Percentiles rank a stretch among this genome's conserved stretches.
These are phyloP conservation scores for Aspergillus asperescens DNA, from an alignment of 495 filamentous ascomycete species.

Conservation along the genomic window DNA sequence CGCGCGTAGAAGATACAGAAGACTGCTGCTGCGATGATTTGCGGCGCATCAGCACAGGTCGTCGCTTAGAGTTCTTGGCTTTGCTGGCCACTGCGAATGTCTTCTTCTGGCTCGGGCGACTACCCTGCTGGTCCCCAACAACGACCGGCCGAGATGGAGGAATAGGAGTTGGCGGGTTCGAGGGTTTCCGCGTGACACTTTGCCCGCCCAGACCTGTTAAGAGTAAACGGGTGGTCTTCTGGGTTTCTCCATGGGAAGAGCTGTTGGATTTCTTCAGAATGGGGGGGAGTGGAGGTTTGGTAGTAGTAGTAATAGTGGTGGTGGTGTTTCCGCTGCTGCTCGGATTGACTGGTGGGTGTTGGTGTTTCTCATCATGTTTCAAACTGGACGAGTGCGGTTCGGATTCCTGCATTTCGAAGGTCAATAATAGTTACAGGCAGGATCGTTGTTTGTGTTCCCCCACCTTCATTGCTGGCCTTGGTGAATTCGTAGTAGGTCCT, in stretches of 20 bases:
- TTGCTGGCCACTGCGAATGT: slow-evolving; percentile 29
- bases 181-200: slow-evolving; percentile 32
- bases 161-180: slow-evolving; percentile 25
- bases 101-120: slow-evolving; percentile 27
- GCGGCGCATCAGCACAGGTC: slow-evolving; percentile 38
- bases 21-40: slow-evolving; percentile 36
- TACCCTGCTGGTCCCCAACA: slow-evolving; percentile 1
- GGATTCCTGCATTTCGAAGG: slow-evolving; percentile 3
- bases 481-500: slow-evolving; percentile 15
- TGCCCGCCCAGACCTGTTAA: slow-evolving; percentile 25
- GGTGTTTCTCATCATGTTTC: neutral
- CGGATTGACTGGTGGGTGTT: slow-evolving; percentile 1
- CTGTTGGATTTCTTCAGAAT: slow-evolving; percentile 37
- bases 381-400: slow-evolving; percentile 1
- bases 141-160: slow-evolving; percentile 15
- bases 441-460: neutral
- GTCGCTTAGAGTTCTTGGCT: slow-evolving; percentile 30
- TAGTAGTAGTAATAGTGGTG: neutral
- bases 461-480: slow-evolving; percentile 1
- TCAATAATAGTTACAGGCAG: neutral
- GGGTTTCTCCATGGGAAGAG: slow-evolving; percentile 20
- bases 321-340: neutral
- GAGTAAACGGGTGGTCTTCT: slow-evolving; percentile 35
- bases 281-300: slow-evolving; percentile 25
- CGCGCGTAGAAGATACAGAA: slow-evolving; percentile 8